Evolutionary conservation across 2,329 filamentous ascomycete species (phyloP).

Genomic region (Thelonectria blattea): DNA sequence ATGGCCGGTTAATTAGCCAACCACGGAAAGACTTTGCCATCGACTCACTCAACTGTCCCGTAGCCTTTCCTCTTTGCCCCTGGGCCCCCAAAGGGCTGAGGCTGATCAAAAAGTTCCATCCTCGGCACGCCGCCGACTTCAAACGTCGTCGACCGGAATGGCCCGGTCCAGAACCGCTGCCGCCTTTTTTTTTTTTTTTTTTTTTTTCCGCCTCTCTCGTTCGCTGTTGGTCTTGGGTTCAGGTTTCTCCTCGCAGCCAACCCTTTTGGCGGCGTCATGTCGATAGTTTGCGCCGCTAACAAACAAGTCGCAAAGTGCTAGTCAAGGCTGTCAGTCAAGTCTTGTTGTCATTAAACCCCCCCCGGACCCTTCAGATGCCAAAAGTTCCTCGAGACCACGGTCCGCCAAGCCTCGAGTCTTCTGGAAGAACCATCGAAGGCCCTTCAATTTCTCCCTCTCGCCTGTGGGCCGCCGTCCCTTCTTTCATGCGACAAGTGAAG

Average conservation of each 20-base stretch:
- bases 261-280: neutral
- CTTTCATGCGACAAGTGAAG: neutral
- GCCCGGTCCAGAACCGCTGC: constrained; percentile 31
- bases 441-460: constrained; percentile 6
- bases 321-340: neutral
- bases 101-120: neutral
- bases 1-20: too few species aligned
- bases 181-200: too few species aligned
- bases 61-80: too few species aligned
- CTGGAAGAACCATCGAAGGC: neutral
- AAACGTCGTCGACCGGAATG: constrained; percentile 23
- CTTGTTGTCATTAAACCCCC: neutral
- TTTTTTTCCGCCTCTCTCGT: neutral
- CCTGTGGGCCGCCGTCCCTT: neutral
- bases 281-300: neutral
- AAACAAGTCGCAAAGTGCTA: neutral
- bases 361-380: neutral
- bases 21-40: too few species aligned
- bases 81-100: neutral
- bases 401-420: constrained; percentile 1
- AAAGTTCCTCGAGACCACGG: neutral
- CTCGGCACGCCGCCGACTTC: constrained; percentile 6
- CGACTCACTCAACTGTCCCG: too few species aligned
- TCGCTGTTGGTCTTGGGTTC: neutral
- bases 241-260: neutral